Evolutionary conservation across 306 rosid genomes (phyloP).

Genomic region (Prunus armeniaca): DNA sequence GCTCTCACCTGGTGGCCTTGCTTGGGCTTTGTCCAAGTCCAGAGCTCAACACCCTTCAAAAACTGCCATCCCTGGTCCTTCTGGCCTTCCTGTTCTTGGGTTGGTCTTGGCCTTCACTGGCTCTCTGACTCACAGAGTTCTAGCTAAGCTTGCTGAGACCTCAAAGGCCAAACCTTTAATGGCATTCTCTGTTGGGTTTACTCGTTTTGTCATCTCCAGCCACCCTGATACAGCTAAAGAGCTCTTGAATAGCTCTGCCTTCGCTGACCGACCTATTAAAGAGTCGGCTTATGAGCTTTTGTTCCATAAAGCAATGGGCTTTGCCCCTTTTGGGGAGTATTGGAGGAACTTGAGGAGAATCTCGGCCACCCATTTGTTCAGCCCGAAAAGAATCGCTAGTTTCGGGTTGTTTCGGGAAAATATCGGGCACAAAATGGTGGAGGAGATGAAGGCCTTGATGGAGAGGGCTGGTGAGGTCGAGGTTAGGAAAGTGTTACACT

Average conservation of each 20-base stretch:
- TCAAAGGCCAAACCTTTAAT: constrained; percentile 43
- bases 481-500: constrained; percentile 52
- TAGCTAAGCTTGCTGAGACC: constrained; percentile 35
- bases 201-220: constrained; percentile 58
- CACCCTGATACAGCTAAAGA: constrained; percentile 68
- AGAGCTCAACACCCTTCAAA: background rate
- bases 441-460: constrained; percentile 30
- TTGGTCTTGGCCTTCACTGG: constrained; percentile 27
- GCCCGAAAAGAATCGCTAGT: constrained; percentile 36
- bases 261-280: constrained; percentile 71
- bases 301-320: constrained; percentile 76
- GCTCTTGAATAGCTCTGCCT: constrained; percentile 50
- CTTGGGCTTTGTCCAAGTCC: constrained; percentile 51
- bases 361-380: constrained; percentile 52
- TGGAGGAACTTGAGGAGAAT: constrained; percentile 81
- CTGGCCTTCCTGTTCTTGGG: constrained; percentile 45
- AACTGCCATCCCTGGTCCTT: constrained; percentile 56
- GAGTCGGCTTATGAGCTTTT: constrained; percentile 76
- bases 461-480: constrained; percentile 31
- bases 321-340: constrained; percentile 75
- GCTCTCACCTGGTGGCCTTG: constrained; percentile 62
- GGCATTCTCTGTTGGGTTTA: constrained; percentile 66
- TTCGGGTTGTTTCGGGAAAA: constrained; percentile 35
- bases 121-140: constrained; percentile 36
- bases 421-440: constrained; percentile 42